Conservation (phyloP, 495 filamentous ascomycete species). For the Penicillium desertorum region DNA sequence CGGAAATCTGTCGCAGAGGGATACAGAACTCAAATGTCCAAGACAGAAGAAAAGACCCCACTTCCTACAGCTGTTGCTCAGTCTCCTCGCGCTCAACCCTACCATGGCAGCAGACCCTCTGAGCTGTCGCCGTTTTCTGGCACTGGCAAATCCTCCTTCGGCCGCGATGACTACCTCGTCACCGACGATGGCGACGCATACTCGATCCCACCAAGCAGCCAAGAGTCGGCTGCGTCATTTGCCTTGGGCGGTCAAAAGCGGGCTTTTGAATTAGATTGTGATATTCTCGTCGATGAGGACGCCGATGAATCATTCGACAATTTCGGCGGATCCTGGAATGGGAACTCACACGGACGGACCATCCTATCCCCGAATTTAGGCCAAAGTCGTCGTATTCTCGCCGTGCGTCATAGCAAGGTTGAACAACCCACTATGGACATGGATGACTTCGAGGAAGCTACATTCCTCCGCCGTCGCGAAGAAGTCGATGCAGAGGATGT, state of each 20-base stretch:
- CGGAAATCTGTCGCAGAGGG: conserved; percentile 89
- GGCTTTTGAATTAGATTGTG: conserved; percentile 38
- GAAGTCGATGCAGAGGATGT: conserved; percentile 45
- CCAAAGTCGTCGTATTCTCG: conserved; percentile 34
- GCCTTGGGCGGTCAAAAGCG: conserved; percentile 26
- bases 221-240: conserved; percentile 34
- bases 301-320: conserved; percentile 6
- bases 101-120: conserved; percentile 26
- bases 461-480: conserved; percentile 43
- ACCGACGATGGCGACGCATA: conserved; percentile 44
- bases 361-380: conserved; percentile 39
- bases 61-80: conserved; percentile 24
- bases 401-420: conserved; percentile 14
- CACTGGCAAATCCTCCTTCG: conserved; percentile 53
- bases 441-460: conserved; percentile 48
- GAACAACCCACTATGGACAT: conserved; percentile 29
- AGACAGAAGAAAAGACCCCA: conserved; percentile 30
- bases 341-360: conserved; percentile 20
- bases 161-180: conserved; percentile 17
- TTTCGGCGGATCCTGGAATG: not conserved
- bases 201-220: conserved; percentile 48
- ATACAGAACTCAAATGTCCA: conserved; percentile 66
- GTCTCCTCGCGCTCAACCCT: conserved; percentile 14
- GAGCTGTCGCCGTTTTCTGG: conserved; percentile 79
- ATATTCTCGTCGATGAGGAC: conserved; percentile 51